Conservation (phyloP, 2,329 filamentous ascomycete species). For the Amesomyces nigricolor region DNA sequence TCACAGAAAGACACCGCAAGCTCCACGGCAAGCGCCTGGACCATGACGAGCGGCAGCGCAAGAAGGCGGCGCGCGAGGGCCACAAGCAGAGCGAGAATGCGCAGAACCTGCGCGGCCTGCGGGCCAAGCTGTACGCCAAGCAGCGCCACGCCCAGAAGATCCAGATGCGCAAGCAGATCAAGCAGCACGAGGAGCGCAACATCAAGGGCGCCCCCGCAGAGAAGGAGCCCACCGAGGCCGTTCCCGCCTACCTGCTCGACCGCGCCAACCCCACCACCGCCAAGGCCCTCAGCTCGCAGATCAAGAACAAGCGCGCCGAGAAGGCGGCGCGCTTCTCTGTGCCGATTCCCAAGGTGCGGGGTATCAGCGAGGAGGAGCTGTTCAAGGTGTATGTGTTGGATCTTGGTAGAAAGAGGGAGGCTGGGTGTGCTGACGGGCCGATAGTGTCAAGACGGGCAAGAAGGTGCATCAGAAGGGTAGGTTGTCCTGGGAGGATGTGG, state of each 20-base stretch:
- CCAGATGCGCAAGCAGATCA: conserved; percentile 92
- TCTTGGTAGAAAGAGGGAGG: background rate
- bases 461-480: conserved; percentile 74
- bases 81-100: conserved; percentile 86
- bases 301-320: conserved; percentile 92
- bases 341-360: conserved; percentile 87
- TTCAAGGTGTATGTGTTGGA: conserved; percentile 51
- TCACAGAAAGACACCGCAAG: conserved; percentile 27
- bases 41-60: conserved; percentile 83
- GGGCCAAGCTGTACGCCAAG: conserved; percentile 90
- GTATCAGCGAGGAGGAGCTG: conserved; percentile 94
- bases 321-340: conserved; percentile 93
- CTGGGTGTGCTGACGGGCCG: conserved; percentile 14
- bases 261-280: conserved; percentile 47
- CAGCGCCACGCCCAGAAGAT: conserved; percentile 97
- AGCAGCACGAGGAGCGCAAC: conserved; percentile 91
- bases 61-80: conserved; percentile 79
- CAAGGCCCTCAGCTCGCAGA: conserved; percentile 55
- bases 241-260: conserved; percentile 92
- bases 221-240: conserved; percentile 72
- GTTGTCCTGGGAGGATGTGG: background rate
- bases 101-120: conserved; percentile 84
- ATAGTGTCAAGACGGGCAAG: conserved; percentile 91
- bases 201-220: conserved; percentile 77
- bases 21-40: conserved; percentile 53